These are phyloP conservation scores for Dactylellina sp. DNA, from an alignment of 2,329 filamentous ascomycete genomes.

Conservation along the genomic window DNA sequence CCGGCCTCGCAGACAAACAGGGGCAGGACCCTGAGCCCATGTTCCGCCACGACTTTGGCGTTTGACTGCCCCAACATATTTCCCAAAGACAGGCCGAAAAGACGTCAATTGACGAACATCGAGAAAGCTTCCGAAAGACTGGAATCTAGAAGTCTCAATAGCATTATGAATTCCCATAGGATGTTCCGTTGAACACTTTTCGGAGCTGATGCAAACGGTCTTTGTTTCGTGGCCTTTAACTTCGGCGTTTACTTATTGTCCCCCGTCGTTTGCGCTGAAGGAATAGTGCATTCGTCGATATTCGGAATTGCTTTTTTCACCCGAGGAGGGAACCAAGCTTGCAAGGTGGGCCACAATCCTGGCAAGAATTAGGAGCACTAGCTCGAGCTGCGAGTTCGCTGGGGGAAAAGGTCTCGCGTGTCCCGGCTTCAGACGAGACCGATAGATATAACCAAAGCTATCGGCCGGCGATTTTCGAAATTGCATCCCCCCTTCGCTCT, in stretches of 20 bases:
- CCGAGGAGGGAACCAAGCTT: conserved; percentile 4
- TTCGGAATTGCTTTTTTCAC: conserved; percentile 24
- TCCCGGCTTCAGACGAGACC: conserved; percentile 24
- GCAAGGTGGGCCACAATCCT: conserved; percentile 16
- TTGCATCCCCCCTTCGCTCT: conserved; percentile 54
- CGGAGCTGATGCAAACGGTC: neutral
- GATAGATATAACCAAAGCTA: conserved; percentile 51
- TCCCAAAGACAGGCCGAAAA: neutral
- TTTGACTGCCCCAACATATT: conserved; percentile 52
- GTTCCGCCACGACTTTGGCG: conserved; percentile 14
- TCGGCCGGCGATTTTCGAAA: conserved; percentile 35
- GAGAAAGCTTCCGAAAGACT: conserved; percentile 1
- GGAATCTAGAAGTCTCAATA: neutral
- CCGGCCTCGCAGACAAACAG: conserved; percentile 40
- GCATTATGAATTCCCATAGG: neutral
- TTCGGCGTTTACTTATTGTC: conserved; percentile 21
- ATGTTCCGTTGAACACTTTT: neutral
- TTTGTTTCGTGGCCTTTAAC: conserved; percentile 1
- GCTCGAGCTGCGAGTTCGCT: conserved; percentile 49
- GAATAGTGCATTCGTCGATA: conserved; percentile 38
- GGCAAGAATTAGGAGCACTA: conserved; percentile 25
- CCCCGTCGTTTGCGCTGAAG: conserved; percentile 36
- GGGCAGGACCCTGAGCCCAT: conserved; percentile 50
- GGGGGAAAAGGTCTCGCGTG: conserved; percentile 46
- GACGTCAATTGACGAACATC: conserved; percentile 19